Evolutionary conservation across 768 basidiomycete genomes (phyloP).

Genomic region (Phaffia australis): DNA sequence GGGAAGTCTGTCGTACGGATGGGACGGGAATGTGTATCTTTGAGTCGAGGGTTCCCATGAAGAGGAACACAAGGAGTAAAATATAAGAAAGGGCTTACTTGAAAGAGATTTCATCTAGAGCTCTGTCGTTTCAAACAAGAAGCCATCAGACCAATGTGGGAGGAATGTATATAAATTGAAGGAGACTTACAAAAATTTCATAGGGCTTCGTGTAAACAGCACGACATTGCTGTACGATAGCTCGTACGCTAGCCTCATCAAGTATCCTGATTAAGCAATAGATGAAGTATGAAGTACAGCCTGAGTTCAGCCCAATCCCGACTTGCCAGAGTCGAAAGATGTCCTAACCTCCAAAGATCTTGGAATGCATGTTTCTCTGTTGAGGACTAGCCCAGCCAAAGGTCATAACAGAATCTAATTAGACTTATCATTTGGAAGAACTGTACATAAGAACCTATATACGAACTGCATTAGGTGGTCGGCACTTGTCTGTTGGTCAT

Average conservation of each 20-base stretch:
- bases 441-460: conserved; percentile 53
- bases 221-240: conserved; percentile 36
- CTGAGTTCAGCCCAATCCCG: not conserved
- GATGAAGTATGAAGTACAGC: not conserved
- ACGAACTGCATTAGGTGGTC: conserved; percentile 16
- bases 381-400: not conserved
- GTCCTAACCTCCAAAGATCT: conserved; percentile 59
- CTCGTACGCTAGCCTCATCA: conserved; percentile 64
- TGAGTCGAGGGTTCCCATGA: not conserved
- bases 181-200: conserved; percentile 21
- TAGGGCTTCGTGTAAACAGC: not conserved
- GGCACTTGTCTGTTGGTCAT: not conserved
- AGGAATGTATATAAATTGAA: conserved; percentile 44
- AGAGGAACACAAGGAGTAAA: not conserved
- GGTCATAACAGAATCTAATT: conserved; percentile 4
- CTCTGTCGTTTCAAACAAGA: conserved; percentile 50
- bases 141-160: conserved; percentile 52
- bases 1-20: conserved; percentile 41
- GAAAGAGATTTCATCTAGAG: conserved; percentile 66
- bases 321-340: not conserved
- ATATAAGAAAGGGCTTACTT: conserved; percentile 30
- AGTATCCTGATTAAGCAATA: conserved; percentile 31
- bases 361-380: conserved; percentile 56
- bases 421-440: conserved; percentile 61
- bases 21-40: not conserved